Evolutionary conservation across 805 yeast genomes (phyloP).

Genomic region (Pichia cabralensis): DNA sequence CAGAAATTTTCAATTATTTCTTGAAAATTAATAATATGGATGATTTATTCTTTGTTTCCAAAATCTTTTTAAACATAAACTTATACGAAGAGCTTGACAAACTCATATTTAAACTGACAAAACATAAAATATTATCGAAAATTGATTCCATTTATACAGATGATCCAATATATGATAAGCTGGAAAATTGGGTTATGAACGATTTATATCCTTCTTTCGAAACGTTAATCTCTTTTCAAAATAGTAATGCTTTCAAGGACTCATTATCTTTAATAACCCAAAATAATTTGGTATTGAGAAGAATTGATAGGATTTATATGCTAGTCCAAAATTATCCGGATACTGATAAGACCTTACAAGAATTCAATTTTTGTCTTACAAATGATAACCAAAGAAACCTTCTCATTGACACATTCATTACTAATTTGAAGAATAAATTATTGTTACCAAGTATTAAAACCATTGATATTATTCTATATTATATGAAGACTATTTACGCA

Average conservation of each 20-base stretch:
- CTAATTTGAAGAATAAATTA: conserved; percentile 34
- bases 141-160: conserved; percentile 1
- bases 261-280: conserved; percentile 15
- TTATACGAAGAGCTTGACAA: conserved; percentile 18
- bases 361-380: conserved; percentile 43
- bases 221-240: conserved; percentile 4
- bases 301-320: conserved; percentile 50
- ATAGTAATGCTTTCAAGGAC: conserved; percentile 4
- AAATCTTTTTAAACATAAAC: conserved; percentile 12
- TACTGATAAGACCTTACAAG: conserved; percentile 44
- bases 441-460: conserved; percentile 81
- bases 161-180: conserved; percentile 24
- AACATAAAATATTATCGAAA: conserved; percentile 24
- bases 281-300: conserved; percentile 26
- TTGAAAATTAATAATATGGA: background rate
- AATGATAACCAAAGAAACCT: conserved; percentile 39
- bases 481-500: conserved; percentile 60
- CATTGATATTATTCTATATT: conserved; percentile 54
- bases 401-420: conserved; percentile 42
- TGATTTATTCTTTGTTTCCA: conserved; percentile 12
- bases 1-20: background rate
- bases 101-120: conserved; percentile 29
- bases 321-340: conserved; percentile 46
- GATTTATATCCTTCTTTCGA: conserved; percentile 28
- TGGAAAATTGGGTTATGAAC: conserved; percentile 30